Conservation (phyloP, 108 stramenopile genomes). For the Fragilaria radians region DNA sequence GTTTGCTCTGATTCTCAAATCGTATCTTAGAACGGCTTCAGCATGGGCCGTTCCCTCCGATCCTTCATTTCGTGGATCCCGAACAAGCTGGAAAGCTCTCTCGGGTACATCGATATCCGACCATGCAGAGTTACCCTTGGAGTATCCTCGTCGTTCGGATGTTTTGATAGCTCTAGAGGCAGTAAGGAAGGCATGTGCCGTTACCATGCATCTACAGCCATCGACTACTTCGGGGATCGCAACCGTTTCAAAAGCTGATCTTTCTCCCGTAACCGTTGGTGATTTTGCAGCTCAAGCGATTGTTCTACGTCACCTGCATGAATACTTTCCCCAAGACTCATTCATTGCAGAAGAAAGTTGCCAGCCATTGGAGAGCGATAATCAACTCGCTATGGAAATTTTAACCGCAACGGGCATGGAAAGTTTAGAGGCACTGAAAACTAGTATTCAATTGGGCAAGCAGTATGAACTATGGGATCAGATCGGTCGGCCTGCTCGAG, state of each 20-base stretch:
- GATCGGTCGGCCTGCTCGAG: slow-evolving; percentile 10
- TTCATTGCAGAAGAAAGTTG: slow-evolving; percentile 59
- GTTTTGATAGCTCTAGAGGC: slow-evolving; percentile 30
- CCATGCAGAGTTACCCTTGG: neutral
- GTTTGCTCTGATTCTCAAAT: too few species aligned
- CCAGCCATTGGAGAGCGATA: slow-evolving; percentile 19
- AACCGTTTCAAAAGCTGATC: slow-evolving; percentile 38
- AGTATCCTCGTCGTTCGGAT: slow-evolving; percentile 11
- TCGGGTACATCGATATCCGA: neutral
- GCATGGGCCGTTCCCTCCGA: too few species aligned
- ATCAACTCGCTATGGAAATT: slow-evolving; percentile 16
- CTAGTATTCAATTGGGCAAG: slow-evolving; percentile 43
- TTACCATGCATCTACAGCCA: slow-evolving; percentile 31
- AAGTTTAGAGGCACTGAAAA: slow-evolving; percentile 16
- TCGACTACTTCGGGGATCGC: neutral
- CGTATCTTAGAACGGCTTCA: too few species aligned
- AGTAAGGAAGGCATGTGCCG: slow-evolving; percentile 28
- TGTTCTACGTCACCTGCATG: slow-evolving; percentile 26
- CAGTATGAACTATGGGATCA: slow-evolving; percentile 6
- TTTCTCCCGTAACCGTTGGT: slow-evolving; percentile 56
- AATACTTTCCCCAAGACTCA: slow-evolving; percentile 27
- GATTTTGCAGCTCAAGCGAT: slow-evolving; percentile 61
- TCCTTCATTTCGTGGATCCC: too few species aligned
- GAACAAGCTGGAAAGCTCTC: too few species aligned
- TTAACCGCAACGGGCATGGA: neutral